A percentile compares a stretch with the other conserved stretches of the same genome.
Conservation (phyloP, 345 rosid genomes). For the Citrus australasica region DNA sequence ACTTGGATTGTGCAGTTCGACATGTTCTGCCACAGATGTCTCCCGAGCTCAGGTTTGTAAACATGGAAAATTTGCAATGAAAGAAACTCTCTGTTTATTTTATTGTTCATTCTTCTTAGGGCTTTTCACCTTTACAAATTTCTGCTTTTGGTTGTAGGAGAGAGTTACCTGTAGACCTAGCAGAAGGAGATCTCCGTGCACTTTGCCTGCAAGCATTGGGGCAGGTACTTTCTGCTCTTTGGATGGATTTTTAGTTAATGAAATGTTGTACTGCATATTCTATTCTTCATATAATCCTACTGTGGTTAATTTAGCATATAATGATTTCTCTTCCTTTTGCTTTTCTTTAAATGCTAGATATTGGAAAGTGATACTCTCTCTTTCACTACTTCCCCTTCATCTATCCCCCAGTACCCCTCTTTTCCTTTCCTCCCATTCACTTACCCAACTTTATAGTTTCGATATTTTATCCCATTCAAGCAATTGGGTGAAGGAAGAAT, state of each 20-base stretch:
- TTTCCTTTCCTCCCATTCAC: not conserved
- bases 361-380: not conserved
- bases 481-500: not conserved
- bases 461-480: not conserved
- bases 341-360: not conserved
- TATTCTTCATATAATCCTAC: not conserved
- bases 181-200: constrained; percentile 89
- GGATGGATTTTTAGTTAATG: constrained; percentile 16
- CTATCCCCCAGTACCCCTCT: not conserved
- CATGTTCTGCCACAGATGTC: constrained; percentile 89
- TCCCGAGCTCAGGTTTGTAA: constrained; percentile 61
- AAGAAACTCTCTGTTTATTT: constrained; percentile 3
- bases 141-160: constrained; percentile 49
- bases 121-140: constrained; percentile 10
- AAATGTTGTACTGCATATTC: not conserved
- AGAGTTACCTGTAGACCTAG: constrained; percentile 86
- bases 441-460: not conserved
- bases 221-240: constrained; percentile 52
- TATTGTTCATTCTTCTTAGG: not conserved
- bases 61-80: constrained; percentile 7
- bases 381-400: not conserved
- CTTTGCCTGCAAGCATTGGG: constrained; percentile 96
- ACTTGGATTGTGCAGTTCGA: constrained; percentile 87
- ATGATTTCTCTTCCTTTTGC: not conserved
- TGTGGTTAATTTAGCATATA: not conserved